A percentile compares a stretch with the other conserved stretches of the same genome.
Conservation (phyloP, 495 filamentous ascomycete genomes). For the Schizothecium vesticola region DNA sequence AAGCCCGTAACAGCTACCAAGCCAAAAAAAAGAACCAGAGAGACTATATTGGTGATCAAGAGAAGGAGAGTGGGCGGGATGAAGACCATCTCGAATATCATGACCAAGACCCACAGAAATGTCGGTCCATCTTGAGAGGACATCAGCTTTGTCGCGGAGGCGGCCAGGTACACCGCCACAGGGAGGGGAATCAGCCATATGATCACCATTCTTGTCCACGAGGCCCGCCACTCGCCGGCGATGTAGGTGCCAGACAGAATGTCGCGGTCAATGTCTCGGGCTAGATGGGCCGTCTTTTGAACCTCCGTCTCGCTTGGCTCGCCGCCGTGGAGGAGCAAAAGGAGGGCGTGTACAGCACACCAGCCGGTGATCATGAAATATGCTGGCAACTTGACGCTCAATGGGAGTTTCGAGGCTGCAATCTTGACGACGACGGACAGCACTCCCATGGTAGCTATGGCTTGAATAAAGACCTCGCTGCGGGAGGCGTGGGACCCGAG, state of each 20-base stretch:
- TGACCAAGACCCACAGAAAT: neutral
- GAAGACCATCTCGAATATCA: neutral
- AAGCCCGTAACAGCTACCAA: neutral
- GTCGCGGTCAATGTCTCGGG: neutral
- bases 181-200: neutral
- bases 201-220: neutral
- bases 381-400: neutral
- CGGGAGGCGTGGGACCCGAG: neutral
- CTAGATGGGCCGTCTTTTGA: neutral
- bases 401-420: neutral
- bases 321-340: neutral
- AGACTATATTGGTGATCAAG: neutral
- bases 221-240: neutral
- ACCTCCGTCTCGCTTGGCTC: neutral
- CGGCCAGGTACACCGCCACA: neutral
- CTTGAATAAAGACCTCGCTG: neutral
- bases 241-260: neutral
- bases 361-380: neutral
- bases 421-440: neutral
- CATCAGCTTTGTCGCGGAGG: neutral
- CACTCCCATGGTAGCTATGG: neutral
- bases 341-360: neutral
- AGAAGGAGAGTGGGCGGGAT: neutral
- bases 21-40: neutral
- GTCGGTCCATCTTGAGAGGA: neutral